Evolutionary conservation across 2,329 filamentous ascomycete species (phyloP).

Genomic region (Pseudopithomyces maydicus): DNA sequence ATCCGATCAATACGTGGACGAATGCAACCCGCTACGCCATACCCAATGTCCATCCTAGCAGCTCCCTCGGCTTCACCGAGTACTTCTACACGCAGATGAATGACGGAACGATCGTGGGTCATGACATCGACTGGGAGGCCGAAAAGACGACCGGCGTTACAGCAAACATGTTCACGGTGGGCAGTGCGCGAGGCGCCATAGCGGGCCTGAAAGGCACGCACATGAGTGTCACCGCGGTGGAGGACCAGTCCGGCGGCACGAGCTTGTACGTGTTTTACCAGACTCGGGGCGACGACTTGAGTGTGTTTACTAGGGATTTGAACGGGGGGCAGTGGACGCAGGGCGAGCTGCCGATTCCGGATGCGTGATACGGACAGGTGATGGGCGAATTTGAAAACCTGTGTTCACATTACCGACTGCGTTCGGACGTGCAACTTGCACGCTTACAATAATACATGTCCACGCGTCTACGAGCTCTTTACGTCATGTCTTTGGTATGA

Average conservation of each 20-base stretch:
- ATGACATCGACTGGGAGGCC: conserved; percentile 45
- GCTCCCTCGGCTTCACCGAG: conserved; percentile 49
- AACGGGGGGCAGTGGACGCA: conserved; percentile 37
- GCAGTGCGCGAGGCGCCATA: conserved; percentile 28
- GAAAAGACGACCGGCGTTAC: conserved; percentile 44
- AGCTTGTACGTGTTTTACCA: conserved; percentile 43
- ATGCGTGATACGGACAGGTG: conserved; percentile 14
- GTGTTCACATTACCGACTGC: not conserved
- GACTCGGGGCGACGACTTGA: conserved; percentile 34
- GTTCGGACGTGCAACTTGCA: no score
- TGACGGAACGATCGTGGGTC: conserved; percentile 44
- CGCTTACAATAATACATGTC: no score
- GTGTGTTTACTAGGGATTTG: conserved; percentile 32
- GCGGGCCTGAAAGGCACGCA: conserved; percentile 47
- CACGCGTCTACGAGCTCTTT: no score
- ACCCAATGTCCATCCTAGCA: conserved; percentile 44
- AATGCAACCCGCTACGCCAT: conserved; percentile 37
- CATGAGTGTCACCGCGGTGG: conserved; percentile 46
- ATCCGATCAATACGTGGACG: conserved; percentile 49
- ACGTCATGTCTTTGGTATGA: no score
- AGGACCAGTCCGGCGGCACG: conserved; percentile 19
- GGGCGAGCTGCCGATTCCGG: conserved; percentile 31
- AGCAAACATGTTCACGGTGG: conserved; percentile 41
- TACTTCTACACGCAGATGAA: conserved; percentile 49
- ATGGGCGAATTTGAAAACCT: not conserved